Percentiles rank a stretch among this genome's conserved stretches.
phyloP scores from a whole-genome alignment of 2,329 filamentous ascomycete genomes.

The Gaeumannomyces sp. region DNA sequence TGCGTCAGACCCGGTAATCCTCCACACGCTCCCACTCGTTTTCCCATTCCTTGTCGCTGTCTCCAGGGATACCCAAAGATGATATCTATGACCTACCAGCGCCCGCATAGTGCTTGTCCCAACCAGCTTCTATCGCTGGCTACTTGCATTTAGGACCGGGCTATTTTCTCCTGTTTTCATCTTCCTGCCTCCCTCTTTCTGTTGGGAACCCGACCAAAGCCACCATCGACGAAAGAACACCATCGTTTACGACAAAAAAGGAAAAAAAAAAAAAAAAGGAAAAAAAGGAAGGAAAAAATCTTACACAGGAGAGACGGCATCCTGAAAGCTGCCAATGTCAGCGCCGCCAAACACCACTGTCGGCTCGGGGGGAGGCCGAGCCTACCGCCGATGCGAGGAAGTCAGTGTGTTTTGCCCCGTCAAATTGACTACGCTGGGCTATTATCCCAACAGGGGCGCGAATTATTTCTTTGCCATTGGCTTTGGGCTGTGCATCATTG shows the following conservation, averaged over 20 bases:
- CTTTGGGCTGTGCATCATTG: conserved; percentile 39
- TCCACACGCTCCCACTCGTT: not conserved
- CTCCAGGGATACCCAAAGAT: too few species aligned
- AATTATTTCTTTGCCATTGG: conserved; percentile 47
- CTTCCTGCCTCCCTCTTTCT: not conserved
- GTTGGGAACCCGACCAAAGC: too few species aligned
- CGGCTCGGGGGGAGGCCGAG: not conserved
- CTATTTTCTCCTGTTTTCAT: not conserved
- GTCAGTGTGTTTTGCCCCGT: conserved; percentile 44
- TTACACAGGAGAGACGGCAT: not conserved
- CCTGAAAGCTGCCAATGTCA: not conserved
- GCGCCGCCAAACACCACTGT: conserved; percentile 5
- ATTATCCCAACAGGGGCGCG: conserved; percentile 49
- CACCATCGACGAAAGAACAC: too few species aligned
- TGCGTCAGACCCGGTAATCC: not conserved
- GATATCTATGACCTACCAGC: not conserved
- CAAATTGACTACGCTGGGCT: conserved; percentile 45
- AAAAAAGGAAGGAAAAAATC: too few species aligned
- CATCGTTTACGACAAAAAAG: too few species aligned
- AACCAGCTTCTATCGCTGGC: not conserved
- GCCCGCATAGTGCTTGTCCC: not conserved
- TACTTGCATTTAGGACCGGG: too few species aligned
- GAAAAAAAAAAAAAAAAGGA: too few species aligned
- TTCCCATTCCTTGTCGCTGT: not conserved
- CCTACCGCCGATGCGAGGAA: conserved; percentile 25